Evolutionary conservation across 1,284 basidiomycete genomes (phyloP).

Genomic region (Gastroboletus turbinatus): DNA sequence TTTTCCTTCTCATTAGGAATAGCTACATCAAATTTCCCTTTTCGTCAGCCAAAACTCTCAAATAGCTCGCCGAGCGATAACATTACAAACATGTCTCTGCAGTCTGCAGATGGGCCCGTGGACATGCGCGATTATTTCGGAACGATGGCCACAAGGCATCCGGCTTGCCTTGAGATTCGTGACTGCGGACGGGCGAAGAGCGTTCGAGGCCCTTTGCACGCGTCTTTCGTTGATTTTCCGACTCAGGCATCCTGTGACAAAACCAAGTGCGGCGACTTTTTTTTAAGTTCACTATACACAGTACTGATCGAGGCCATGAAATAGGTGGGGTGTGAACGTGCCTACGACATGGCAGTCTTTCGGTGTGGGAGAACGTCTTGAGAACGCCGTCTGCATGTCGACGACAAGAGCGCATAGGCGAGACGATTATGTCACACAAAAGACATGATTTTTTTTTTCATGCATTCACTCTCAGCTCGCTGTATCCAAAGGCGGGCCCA

Average conservation of each 20-base stretch:
- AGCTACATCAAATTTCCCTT: not conserved
- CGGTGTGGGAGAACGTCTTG: conserved; percentile 30
- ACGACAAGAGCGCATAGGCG: conserved; percentile 23
- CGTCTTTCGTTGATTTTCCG: not conserved
- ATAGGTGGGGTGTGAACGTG: conserved; percentile 35
- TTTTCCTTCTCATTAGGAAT: not conserved
- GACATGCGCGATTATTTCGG: conserved; percentile 1
- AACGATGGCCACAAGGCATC: conserved; percentile 10
- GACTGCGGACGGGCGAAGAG: not conserved
- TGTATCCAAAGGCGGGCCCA: not conserved
- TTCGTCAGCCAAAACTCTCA: not conserved
- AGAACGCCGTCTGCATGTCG: conserved; percentile 29
- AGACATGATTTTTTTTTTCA: conserved; percentile 2
- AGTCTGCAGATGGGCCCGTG: conserved; percentile 1
- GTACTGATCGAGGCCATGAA: conserved; percentile 21
- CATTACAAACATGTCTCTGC: not conserved
- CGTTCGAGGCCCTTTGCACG: conserved; percentile 1
- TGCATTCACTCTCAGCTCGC: not conserved
- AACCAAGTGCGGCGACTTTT: conserved; percentile 4
- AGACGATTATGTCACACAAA: conserved; percentile 29
- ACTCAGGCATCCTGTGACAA: not conserved
- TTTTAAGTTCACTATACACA: conserved; percentile 27
- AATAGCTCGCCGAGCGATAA: not conserved
- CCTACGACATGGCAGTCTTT: conserved; percentile 18
- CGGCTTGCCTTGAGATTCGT: not conserved